Base-by-base conservation (phyloP, 2,329 filamentous ascomycete species). In the Alternaria sp. region DNA sequence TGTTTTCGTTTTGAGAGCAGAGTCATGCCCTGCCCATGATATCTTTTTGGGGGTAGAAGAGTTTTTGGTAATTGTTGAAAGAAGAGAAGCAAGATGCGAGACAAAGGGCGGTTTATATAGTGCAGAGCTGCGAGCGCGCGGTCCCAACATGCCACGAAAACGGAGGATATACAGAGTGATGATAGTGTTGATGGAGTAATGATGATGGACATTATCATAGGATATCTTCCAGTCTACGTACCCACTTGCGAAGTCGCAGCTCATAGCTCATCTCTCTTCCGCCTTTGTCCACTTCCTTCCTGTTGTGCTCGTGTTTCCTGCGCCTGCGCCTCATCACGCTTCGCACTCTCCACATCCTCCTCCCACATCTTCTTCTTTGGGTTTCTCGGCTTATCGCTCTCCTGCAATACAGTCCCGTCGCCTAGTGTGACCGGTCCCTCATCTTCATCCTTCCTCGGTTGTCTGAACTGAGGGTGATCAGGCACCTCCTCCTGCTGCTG, bases 341-440 rank as follows among this genome's bases (percentile, higher is more conserved):
- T 79, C 53, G 58, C 68, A 25, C 67, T 73, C 67, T 81, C 77
- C 11, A 76, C 74, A 61, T 72, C 55, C 61, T 86, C 86, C 67
- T 89, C 87, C 82, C 87, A 88, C 79, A 85, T 85, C 79, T 87
- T 85, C 81, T 89, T 89, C 81, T 85, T 89, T 7, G 86, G 86
- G 74, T 89, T 89, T 26, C 76, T 71, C 25, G 77, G 80, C 67
- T 71, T 77, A 67, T 76, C 77, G 26, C 73, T 77, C 65, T 83
- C 73, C 61, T 81, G 65, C 54, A 85, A 75, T 4, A 82, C 82
- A 19, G 79, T 79, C 28, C 85, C 83, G 65, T 84, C 84, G 1
- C 83, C 83, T 62, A 77, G 78, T 46, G 75, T 76, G 32, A 77
- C 78, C 23, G 69, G 74, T 4, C 76, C 73, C 3, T 79, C 67